A percentile compares a stretch with the other conserved stretches of the same genome.
Conservation (phyloP, 441 rosid species). For the Theobroma grandiflorum region DNA sequence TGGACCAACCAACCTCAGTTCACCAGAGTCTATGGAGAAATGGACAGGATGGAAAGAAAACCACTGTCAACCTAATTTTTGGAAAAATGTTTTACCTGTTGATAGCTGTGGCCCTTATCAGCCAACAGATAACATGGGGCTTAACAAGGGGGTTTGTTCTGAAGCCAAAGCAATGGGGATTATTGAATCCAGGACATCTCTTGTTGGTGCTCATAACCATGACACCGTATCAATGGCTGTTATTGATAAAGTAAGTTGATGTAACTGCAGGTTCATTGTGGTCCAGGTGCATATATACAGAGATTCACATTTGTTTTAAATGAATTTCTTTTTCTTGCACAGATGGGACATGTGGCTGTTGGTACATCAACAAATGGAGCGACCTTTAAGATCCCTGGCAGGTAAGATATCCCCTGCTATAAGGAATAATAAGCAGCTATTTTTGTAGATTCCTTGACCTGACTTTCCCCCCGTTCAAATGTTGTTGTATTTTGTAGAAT, state of each 20-base stretch:
- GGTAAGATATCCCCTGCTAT: constrained; percentile 47
- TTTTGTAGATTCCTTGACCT: not conserved
- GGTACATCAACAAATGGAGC: constrained; percentile 99
- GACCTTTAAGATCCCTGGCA: constrained; percentile 89
- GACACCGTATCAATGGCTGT: constrained; percentile 96
- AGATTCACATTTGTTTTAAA: not conserved
- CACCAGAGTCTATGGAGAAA: constrained; percentile 71
- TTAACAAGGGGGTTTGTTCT: constrained; percentile 32
- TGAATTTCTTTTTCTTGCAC: constrained; percentile 31
- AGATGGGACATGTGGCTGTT: constrained; percentile 91
- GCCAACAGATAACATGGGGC: constrained; percentile 37
- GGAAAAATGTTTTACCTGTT: constrained; percentile 76
- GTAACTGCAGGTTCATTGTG: constrained; percentile 7
- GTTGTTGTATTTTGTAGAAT: not conserved
- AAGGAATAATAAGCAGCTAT: not conserved
- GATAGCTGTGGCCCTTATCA: constrained; percentile 83
- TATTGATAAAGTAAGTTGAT: constrained; percentile 72
- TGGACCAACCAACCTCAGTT: constrained; percentile 87
- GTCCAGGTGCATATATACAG: not conserved
- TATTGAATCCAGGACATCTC: constrained; percentile 50
- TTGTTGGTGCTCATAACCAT: constrained; percentile 74
- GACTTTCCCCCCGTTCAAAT: not conserved
- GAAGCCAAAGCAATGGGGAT: constrained; percentile 42
- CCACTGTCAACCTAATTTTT: constrained; percentile 82
- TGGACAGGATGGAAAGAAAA: constrained; percentile 84